phyloP scores from a whole-genome alignment of 148 eudicot genomes.

The Amaranthus palmeri region DNA sequence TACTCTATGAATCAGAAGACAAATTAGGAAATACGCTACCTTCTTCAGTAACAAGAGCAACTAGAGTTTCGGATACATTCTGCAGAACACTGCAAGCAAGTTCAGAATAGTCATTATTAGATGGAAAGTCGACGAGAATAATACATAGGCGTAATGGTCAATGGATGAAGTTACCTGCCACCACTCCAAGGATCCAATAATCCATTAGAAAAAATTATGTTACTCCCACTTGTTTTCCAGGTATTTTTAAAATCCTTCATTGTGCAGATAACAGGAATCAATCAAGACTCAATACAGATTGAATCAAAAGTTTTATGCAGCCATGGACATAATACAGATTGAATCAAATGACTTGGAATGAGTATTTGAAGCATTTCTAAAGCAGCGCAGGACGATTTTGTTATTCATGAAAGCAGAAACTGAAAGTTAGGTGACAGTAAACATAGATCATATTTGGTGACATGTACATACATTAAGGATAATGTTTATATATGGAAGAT shows the following conservation, averaged over 20 bases:
- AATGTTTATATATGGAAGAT: background rate
- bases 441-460: too few relatives aligned
- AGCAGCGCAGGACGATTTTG: background rate
- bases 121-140: background rate
- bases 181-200: constrained; percentile 96
- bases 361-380: background rate
- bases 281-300: background rate
- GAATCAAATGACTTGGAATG: background rate
- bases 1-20: background rate
- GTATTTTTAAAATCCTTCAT: constrained; percentile 59
- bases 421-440: too few relatives aligned
- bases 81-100: constrained; percentile 65
- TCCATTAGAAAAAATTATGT: constrained; percentile 81
- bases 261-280: constrained; percentile 17
- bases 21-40: constrained; percentile 34
- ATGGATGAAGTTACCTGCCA: constrained; percentile 47
- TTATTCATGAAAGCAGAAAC: background rate
- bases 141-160: background rate
- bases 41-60: constrained; percentile 74
- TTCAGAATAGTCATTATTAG: constrained; percentile 12
- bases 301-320: background rate
- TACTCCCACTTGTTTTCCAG: constrained; percentile 61
- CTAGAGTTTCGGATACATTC: constrained; percentile 61
- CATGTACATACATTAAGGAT: background rate
- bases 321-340: background rate